phyloP scores from a whole-genome alignment of 2,329 filamentous ascomycete species.

The Paecilomyces variotii region DNA sequence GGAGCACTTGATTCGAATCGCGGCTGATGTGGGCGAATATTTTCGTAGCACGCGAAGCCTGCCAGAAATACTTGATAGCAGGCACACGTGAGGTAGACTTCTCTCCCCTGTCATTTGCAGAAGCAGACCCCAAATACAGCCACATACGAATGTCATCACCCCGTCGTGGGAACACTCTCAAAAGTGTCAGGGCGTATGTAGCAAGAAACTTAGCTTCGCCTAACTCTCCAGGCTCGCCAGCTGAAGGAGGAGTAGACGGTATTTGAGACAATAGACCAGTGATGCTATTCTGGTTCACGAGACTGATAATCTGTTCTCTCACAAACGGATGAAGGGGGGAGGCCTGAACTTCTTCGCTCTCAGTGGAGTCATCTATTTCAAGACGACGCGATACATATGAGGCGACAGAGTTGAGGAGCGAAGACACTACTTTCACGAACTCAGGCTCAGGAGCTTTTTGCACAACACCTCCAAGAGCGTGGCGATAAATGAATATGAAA shows the following conservation, averaged over 20 bases:
- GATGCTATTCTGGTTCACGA: constrained; percentile 70
- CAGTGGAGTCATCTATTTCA: constrained; percentile 30
- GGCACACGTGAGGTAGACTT: constrained; percentile 42
- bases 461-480: constrained; percentile 32
- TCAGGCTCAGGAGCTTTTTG: constrained; percentile 42
- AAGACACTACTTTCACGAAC: constrained; percentile 50
- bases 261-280: constrained; percentile 49
- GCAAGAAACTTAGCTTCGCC: constrained; percentile 67
- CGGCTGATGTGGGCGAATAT: constrained; percentile 50
- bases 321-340: constrained; percentile 47
- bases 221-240: constrained; percentile 30
- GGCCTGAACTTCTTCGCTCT: constrained; percentile 19
- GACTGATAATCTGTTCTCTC: constrained; percentile 55
- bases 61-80: constrained; percentile 80
- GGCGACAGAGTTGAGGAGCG: constrained; percentile 49
- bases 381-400: constrained; percentile 45
- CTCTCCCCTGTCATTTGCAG: constrained; percentile 25
- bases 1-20: constrained; percentile 52
- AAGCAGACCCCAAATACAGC: constrained; percentile 68
- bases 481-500: constrained; percentile 51
- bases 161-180: constrained; percentile 73
- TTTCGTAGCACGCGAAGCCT: constrained; percentile 50
- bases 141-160: constrained; percentile 93
- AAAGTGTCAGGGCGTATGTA: constrained; percentile 75
- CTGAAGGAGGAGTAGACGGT: constrained; percentile 17